Base-by-base conservation (phyloP, 192 early-diverging fungal genomes). In the Phlyctochytrium arcticum region DNA sequence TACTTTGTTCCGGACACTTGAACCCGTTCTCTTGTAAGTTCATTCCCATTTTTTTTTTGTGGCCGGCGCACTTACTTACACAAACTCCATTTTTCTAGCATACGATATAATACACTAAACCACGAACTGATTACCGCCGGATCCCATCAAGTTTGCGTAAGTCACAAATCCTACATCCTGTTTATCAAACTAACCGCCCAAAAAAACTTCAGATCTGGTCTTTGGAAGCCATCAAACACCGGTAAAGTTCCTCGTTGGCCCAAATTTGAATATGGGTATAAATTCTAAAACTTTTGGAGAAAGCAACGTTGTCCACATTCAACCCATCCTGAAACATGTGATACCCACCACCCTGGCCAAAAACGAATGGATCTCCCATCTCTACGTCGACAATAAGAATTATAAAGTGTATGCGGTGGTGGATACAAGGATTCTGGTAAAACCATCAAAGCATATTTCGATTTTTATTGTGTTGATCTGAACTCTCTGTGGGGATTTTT, bases 351-450 rank as follows among this genome's bases (percentile, higher is more conserved):
- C 53, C 3, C 62, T 82, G 3, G 62, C 72, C 17, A 15, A 7
- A 2, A 61, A 76, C 32, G 67, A 79, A 44, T 83, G 81, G 81
- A 78, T 83, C 30, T 68, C 72, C 12, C 50, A 46, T 24, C 55
- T 71, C 15, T 69, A 46, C 21, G 31, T 83, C 0, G 70, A 79
- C 39, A 62, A 62, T 19, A 36, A 39, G 32, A 71, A 46, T n/a
- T 21, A 47, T 8, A 50, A 60, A 29, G 24, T 81, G 2, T 81
- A 68, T 46, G 67, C 73, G 3, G 55, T 75, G 3, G 62, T 78
- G 15, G 75, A 74, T 35, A 74, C 66, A 15, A 70, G 69, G 50
- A 58, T 83, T 32, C 10, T 81, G 57, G 76, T 83, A 46, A 21
- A 19, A 24, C n/a, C n/a, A 21, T 23, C 6, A 17, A 29, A 17